Conservation (phyloP, 768 basidiomycete genomes). For the Panaeolus papilionaceus region DNA sequence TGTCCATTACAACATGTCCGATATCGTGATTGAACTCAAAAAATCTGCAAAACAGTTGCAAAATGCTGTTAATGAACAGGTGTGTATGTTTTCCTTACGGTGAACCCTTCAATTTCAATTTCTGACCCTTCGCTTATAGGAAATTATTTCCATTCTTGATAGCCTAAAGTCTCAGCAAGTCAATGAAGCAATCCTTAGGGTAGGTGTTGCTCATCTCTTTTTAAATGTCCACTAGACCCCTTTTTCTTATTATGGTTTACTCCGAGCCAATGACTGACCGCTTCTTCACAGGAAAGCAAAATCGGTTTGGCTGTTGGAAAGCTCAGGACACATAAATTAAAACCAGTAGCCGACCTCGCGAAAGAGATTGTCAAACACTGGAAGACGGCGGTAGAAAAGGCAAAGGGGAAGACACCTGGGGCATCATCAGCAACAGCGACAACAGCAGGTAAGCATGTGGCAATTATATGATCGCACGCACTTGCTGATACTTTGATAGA, state of each 20-base stretch:
- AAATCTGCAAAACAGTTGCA: conserved; percentile 83
- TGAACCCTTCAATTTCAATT: conserved; percentile 42
- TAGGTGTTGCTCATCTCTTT: conserved; percentile 54
- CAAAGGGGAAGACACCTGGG: conserved; percentile 39
- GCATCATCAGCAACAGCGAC: conserved; percentile 8
- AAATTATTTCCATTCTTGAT: conserved; percentile 63
- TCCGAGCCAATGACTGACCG: conserved; percentile 17
- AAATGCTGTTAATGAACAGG: conserved; percentile 53
- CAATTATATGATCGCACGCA: conserved; percentile 17
- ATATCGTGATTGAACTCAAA: conserved; percentile 68
- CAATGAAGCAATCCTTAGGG: conserved; percentile 77
- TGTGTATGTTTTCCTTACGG: conserved; percentile 37
- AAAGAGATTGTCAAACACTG: conserved; percentile 93
- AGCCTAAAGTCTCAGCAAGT: conserved; percentile 73
- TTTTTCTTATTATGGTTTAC: conserved; percentile 31
- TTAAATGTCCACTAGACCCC: conserved; percentile 26
- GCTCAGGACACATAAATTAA: conserved; percentile 74
- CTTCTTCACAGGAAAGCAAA: conserved; percentile 77
- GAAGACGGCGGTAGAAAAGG: conserved; percentile 87
- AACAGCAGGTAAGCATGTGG: conserved; percentile 39
- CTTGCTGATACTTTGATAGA: conserved; percentile 19
- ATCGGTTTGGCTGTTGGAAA: conserved; percentile 93
- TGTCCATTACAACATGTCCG: conserved; percentile 43
- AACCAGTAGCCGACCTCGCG: conserved; percentile 79
- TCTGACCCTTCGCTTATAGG: conserved; percentile 52